phyloP scores from a whole-genome alignment of 768 basidiomycete genomes.

The Pseudohyphozyma bogoriensis region DNA sequence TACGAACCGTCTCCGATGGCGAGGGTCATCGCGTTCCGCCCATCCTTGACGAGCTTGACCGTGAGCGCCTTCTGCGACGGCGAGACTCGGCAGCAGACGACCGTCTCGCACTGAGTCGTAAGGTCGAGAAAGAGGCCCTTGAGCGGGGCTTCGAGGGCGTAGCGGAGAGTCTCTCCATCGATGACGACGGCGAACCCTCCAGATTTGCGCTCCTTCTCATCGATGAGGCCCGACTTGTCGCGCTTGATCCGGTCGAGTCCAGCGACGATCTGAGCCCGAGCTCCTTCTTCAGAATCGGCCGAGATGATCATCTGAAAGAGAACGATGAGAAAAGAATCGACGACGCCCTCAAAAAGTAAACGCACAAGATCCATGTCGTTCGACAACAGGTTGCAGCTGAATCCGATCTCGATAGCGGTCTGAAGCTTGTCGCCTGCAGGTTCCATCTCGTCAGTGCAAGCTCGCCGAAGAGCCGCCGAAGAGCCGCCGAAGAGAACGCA shows the following conservation, averaged over 20 bases:
- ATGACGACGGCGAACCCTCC: constrained; percentile 88
- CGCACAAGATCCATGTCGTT: constrained; percentile 69
- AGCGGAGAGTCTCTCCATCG: constrained; percentile 81
- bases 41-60: constrained; percentile 91
- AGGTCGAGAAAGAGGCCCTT: constrained; percentile 82
- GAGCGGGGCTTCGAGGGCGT: constrained; percentile 64
- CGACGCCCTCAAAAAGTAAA: background rate
- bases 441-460: constrained; percentile 2
- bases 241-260: constrained; percentile 91
- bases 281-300: constrained; percentile 61
- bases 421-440: constrained; percentile 80
- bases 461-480: background rate
- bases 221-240: constrained; percentile 16
- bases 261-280: constrained; percentile 78
- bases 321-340: background rate
- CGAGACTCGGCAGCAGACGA: constrained; percentile 95
- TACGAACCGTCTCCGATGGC: constrained; percentile 76
- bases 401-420: constrained; percentile 96
- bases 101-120: constrained; percentile 91
- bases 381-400: constrained; percentile 89
- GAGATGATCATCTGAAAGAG: constrained; percentile 68
- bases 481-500: background rate
- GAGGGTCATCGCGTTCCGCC: constrained; percentile 87
- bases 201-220: constrained; percentile 36
- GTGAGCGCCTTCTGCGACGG: constrained; percentile 97